Base-by-base conservation (phyloP, 169 alveolate genomes). In the Fabrea salina region DNA sequence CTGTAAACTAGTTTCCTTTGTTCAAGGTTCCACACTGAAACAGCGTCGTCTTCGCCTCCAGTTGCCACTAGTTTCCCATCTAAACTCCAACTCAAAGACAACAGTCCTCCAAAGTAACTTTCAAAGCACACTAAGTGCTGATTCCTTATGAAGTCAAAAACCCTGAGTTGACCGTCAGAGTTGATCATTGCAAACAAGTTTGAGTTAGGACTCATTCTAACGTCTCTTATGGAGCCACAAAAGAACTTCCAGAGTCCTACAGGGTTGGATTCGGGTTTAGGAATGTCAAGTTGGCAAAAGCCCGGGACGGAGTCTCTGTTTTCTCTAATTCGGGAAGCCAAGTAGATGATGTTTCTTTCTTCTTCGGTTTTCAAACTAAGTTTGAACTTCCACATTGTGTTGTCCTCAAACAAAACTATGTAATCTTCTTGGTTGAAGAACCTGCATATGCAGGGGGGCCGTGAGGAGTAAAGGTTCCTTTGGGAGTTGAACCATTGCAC, bases 21-120 rank as follows among this genome's bases (percentile, higher is more conserved):
- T 41, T 19, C 35, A 5, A 33, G 16, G 41, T 35, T 32, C 50
- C 75, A 64, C 35, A 64, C 50, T 22, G 27, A 33, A 64, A 64
- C 30, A 41, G 57, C 2, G 75, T 64, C 75, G 41, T 64, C 75
- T 40, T 64, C 75, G 8, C 75, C 75, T 5, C 75, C 75, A 32
- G 75, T 33, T 8, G 41, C 75, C 0, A 64, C 19, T 13, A 64
- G 19, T 64, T 33, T 13, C 16, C 25, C 50, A 64, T 64, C 75
- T 7, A 7, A 7, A 40, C 75, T 64, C 57, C 75, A 64, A 64
- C 43, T 19, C 27, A 64, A 13, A 41, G 43, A 33, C 11, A 22
- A 33, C 35, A 64, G 41, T 19, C 75, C 75, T 22, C 57, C 75
- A 5, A 64, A 64, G 6, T 64, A 64, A 8, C 57, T 16, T 16